Conservation (phyloP, 768 basidiomycete species). For the Rhodotorula taiwanensis region DNA sequence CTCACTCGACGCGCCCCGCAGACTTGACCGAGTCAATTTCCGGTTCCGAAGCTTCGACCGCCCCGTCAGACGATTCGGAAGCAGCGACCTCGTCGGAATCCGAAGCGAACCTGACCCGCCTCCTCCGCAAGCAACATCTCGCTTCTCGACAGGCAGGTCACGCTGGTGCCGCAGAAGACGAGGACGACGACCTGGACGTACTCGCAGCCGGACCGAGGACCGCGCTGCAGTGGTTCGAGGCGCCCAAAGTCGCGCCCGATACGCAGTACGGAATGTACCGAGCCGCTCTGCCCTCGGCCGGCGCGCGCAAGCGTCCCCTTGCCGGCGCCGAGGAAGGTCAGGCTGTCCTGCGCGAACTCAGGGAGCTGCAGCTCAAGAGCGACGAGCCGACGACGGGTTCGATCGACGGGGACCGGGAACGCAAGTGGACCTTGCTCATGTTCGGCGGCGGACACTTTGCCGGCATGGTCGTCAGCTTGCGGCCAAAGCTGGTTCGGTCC, state of each 20-base stretch:
- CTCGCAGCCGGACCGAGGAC: constrained; percentile 53
- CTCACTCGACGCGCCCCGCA: too few relatives aligned
- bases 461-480: constrained; percentile 62
- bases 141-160: constrained; percentile 48
- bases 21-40: constrained; percentile 81
- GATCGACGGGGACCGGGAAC: neutral
- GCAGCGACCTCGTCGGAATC: constrained; percentile 37
- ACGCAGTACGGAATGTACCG: constrained; percentile 88
- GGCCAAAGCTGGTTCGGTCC: constrained; percentile 41
- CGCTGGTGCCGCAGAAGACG: constrained; percentile 37
- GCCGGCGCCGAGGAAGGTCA: constrained; percentile 38
- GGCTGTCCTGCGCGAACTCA: constrained; percentile 58
- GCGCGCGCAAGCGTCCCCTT: constrained; percentile 36
- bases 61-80: constrained; percentile 51
- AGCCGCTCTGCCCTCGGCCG: constrained; percentile 57
- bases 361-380: constrained; percentile 55
- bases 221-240: constrained; percentile 80
- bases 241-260: constrained; percentile 8
- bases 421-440: constrained; percentile 93
- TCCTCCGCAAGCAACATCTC: constrained; percentile 60
- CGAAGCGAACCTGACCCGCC: constrained; percentile 52
- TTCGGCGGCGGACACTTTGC: constrained; percentile 97
- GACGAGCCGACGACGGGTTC: neutral
- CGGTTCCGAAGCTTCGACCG: constrained; percentile 57
- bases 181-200: constrained; percentile 42